Evolutionary conservation across 768 basidiomycete genomes (phyloP), one percentile per base, ranked within the genome.

Genomic region (Candolleomyces eurysporus): DNA sequence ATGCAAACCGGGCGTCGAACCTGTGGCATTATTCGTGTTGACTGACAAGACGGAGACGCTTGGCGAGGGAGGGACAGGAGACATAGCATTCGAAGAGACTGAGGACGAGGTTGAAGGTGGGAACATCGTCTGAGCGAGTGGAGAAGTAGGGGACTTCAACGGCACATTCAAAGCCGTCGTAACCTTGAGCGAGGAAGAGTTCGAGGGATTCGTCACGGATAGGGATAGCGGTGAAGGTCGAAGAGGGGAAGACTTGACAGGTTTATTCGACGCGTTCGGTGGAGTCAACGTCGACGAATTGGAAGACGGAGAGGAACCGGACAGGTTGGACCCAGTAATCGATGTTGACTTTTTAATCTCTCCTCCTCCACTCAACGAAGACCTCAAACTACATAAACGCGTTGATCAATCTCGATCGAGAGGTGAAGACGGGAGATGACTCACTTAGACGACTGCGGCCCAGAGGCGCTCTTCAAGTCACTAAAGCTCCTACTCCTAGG

Each of bases 401-500:
- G 26, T 26, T 26, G 4, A 26, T 26, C 26, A 26, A 26, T 26
- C 26, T 4, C 26, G 26, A 26, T 26, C 26, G 26, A 26, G 26
- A 43, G 32, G 57, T 46, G 0, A 46, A 48, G 40, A 46, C 48
- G 48, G 52, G 21, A 32, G 21, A 5, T 63, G 59, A 58, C 68
- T 52, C 58, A 78, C 77, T 75, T 76, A 8, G 73, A 40, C 14
- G 75, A n/a, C 40, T 26, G 19, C n/a, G 5, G 11, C 39, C 55
- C 84, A 82, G 71, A 91, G 88, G 3, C 84, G n/a, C 52, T 53
- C 40, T 56, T 56, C 39, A 56, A 39, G 42, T 56, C 88, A 9
- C 90, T 92, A 68, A 93, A 93, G 63, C 90, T 92, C 66, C 89
- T 75, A 21, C 89, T 91, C 54, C 90, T 72, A 5, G 91, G 92